Conservation (phyloP, 768 basidiomycete species). For the Clavulina sp. region DNA sequence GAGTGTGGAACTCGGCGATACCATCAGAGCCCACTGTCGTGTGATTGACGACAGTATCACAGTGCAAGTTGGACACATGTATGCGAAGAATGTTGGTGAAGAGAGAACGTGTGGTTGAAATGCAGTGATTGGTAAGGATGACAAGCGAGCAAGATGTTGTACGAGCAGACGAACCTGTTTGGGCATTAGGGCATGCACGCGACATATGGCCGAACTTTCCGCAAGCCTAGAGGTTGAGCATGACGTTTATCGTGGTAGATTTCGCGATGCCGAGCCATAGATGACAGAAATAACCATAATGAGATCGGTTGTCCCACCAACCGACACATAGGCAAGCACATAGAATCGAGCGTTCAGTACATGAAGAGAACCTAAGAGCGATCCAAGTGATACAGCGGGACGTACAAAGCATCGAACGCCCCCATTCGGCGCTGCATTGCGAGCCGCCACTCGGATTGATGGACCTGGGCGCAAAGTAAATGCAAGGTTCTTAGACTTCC, state of each 20-base stretch:
- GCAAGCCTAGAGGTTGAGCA: conserved; percentile 2
- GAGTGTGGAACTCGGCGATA: conserved; percentile 18
- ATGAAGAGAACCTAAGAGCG: too few species aligned
- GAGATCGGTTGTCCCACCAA: too few species aligned
- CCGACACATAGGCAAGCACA: too few species aligned
- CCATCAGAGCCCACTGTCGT: not conserved
- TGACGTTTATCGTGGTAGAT: not conserved
- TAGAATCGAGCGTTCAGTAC: too few species aligned
- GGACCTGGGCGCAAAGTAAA: too few species aligned
- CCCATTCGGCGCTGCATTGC: not conserved
- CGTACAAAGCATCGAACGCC: conserved; percentile 60
- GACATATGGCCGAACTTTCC: conserved; percentile 43
- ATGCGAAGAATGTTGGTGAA: too few species aligned
- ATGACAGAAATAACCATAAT: too few species aligned
- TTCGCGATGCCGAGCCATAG: conserved; percentile 1
- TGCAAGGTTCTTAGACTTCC: too few species aligned
- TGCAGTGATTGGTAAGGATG: not conserved
- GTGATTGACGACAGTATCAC: too few species aligned
- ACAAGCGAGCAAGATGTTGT: not conserved
- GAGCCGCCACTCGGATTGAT: conserved; percentile 36
- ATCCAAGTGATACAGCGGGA: too few species aligned
- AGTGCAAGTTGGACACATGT: too few species aligned
- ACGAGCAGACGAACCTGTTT: conserved; percentile 11
- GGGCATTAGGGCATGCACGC: conserved; percentile 37
- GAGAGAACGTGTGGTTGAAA: too few species aligned